Conservation (phyloP, 208 protist genomes). For the Trypanosoma mega region DNA sequence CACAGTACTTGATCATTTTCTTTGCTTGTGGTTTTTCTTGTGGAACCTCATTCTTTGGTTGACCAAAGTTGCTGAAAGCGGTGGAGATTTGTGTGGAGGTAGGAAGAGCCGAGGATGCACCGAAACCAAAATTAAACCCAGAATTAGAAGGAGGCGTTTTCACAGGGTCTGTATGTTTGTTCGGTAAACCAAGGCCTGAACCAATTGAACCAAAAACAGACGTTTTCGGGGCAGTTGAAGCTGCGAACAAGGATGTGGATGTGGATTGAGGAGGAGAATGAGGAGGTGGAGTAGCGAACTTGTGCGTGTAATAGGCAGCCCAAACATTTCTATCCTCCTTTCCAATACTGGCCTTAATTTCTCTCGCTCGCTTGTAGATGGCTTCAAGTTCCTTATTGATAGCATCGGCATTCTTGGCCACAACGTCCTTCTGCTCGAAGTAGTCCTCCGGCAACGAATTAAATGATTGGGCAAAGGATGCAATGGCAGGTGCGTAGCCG, state of each 20-base stretch:
- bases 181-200: constrained; percentile 16
- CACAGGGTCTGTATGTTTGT: background rate
- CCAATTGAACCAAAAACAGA: too few species aligned
- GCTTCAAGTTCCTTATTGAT: constrained; percentile 70
- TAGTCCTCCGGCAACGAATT: constrained; percentile 42
- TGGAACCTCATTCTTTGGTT: constrained; percentile 5
- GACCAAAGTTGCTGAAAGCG: constrained; percentile 11
- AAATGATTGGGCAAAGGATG: constrained; percentile 78
- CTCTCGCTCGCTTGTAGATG: constrained; percentile 62
- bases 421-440: constrained; percentile 44
- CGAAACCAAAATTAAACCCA: constrained; percentile 24
- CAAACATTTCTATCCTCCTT: constrained; percentile 53
- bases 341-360: constrained; percentile 41
- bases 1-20: constrained; percentile 45
- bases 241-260: too few species aligned
- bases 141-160: constrained; percentile 5
- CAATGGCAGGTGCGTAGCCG: constrained; percentile 62
- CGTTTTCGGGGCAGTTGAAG: too few species aligned
- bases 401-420: constrained; percentile 33
- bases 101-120: constrained; percentile 4
- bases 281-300: background rate
- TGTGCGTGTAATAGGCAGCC: constrained; percentile 35
- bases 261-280: background rate
- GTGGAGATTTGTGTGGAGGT: background rate
- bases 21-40: constrained; percentile 28